Conservation (phyloP, 164 flowering plant genomes). For the Aristolochia fimbriata region DNA sequence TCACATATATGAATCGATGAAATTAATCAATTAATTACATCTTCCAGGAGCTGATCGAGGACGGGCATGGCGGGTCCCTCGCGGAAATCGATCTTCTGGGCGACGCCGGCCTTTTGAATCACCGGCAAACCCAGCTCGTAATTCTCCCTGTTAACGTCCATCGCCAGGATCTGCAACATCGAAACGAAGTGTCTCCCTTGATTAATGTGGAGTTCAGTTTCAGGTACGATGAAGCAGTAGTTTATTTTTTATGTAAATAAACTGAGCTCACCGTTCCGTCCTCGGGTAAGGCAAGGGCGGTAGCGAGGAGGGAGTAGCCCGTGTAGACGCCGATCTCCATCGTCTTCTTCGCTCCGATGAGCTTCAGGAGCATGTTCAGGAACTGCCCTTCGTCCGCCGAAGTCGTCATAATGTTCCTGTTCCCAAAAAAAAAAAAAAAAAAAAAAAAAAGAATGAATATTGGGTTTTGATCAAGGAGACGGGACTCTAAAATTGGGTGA, state of each 20-base stretch:
- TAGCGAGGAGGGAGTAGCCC: constrained; percentile 60
- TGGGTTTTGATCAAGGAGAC: too few species aligned
- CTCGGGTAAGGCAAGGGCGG: constrained; percentile 60
- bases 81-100: constrained; percentile 91
- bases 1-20: too few species aligned
- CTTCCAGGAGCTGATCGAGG: constrained; percentile 69
- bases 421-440: not conserved
- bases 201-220: too few species aligned
- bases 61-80: constrained; percentile 95
- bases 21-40: constrained; percentile 30
- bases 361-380: constrained; percentile 50
- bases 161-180: constrained; percentile 69
- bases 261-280: constrained; percentile 74
- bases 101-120: constrained; percentile 85
- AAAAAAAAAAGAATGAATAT: too few species aligned
- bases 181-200: too few species aligned
- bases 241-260: too few species aligned
- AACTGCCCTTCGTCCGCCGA: constrained; percentile 75
- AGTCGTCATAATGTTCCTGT: constrained; percentile 66
- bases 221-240: too few species aligned
- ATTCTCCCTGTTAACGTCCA: constrained; percentile 89
- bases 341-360: constrained; percentile 60
- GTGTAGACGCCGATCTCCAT: constrained; percentile 69
- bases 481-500: too few species aligned
- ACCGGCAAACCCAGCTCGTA: constrained; percentile 82